A percentile compares a stretch with the other conserved stretches of the same genome.
Evolutionary conservation across 2,329 filamentous ascomycete genomes (phyloP).

Genomic region (Helotiales sp.): DNA sequence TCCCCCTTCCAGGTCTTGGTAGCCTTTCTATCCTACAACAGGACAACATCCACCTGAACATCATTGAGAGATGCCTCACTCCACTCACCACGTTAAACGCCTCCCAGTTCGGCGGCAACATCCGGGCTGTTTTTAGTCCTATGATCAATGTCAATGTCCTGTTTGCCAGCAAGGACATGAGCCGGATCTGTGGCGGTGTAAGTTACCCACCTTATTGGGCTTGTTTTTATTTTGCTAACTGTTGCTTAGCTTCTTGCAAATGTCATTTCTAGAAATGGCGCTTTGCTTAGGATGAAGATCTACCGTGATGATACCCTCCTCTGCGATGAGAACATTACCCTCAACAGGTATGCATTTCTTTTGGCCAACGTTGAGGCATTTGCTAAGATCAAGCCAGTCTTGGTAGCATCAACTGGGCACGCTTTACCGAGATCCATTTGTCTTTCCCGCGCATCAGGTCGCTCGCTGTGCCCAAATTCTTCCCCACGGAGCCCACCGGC

Average conservation of each 20-base stretch:
- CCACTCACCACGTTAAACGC: no score
- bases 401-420: background rate
- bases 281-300: background rate
- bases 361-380: no score
- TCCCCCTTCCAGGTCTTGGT: background rate
- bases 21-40: background rate
- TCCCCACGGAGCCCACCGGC: background rate
- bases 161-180: background rate
- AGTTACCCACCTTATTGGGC: no score
- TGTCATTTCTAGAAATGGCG: background rate
- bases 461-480: background rate
- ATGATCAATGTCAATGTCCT: background rate
- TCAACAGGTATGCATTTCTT: no score
- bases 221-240: no score
- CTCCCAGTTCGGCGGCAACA: background rate
- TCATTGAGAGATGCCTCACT: no score
- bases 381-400: no score
- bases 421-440: background rate
- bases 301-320: background rate
- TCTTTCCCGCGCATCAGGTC: background rate
- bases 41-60: background rate
- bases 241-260: no score
- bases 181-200: no score
- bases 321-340: background rate
- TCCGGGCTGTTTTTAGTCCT: background rate